Conservation (phyloP, 2,329 filamentous ascomycete species). For the Botryotinia narcissicola region DNA sequence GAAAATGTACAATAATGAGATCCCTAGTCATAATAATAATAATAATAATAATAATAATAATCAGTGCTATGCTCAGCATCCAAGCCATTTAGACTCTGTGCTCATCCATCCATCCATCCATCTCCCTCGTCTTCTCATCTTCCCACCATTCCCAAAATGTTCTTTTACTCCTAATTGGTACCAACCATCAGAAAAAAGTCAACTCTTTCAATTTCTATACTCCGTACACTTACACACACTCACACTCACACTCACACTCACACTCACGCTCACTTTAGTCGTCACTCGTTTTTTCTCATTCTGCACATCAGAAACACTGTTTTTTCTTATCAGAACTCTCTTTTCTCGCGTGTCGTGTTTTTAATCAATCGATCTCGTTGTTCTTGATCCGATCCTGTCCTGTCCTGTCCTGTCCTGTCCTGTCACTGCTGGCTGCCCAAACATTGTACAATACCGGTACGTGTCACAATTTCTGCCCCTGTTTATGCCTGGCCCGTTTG, state of each 20-base stretch:
- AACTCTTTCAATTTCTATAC: not conserved
- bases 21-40: too few species aligned
- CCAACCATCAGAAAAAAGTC: not conserved
- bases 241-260: not conserved
- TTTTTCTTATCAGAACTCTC: not conserved
- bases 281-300: conserved; percentile 7
- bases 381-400: not conserved
- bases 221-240: not conserved
- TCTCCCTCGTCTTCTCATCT: not conserved
- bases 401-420: not conserved
- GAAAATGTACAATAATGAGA: not conserved
- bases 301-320: not conserved
- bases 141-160: conserved; percentile 6
- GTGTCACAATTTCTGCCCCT: conserved; percentile 17
- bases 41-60: too few species aligned
- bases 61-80: not conserved
- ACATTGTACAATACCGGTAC: conserved; percentile 7
- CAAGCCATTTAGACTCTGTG: not conserved
- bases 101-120: not conserved
- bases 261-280: not conserved
- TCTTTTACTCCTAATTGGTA: not conserved
- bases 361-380: conserved; percentile 5
- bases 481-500: conserved; percentile 1
- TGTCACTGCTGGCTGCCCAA: not conserved
- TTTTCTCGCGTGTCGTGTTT: not conserved